phyloP scores from a whole-genome alignment of 2,329 filamentous ascomycete species.

The Zymoseptoria pseudotritici region DNA sequence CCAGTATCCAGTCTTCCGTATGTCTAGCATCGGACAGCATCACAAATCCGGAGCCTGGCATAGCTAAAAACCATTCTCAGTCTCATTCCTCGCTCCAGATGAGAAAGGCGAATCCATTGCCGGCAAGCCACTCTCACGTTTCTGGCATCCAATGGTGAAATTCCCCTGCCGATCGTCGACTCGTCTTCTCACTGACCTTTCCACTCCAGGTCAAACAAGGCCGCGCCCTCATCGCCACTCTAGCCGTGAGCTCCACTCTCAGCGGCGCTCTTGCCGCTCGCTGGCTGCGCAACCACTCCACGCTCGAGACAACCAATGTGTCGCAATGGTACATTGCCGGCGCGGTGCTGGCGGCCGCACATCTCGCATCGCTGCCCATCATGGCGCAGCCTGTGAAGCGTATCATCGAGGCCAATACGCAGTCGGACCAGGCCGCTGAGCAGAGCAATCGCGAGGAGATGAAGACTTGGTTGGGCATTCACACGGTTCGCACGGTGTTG shows the following conservation, averaged over 20 bases:
- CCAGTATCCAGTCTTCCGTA: slow-evolving; percentile 22
- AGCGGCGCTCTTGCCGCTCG: slow-evolving; percentile 17
- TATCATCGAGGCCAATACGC: slow-evolving; percentile 13
- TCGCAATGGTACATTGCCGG: slow-evolving; percentile 24
- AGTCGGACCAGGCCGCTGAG: slow-evolving; percentile 12
- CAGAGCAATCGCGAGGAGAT: slow-evolving; percentile 20
- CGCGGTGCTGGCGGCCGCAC: slow-evolving; percentile 19
- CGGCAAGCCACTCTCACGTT: slow-evolving; percentile 21
- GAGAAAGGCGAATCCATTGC: slow-evolving; percentile 10
- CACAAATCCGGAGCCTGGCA: neutral
- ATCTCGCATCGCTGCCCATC: slow-evolving; percentile 20
- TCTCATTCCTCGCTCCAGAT: slow-evolving; percentile 16
- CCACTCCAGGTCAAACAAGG: slow-evolving; percentile 15
- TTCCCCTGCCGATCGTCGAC: neutral
- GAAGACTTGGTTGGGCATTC: slow-evolving; percentile 22
- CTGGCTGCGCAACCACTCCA: slow-evolving; percentile 21
- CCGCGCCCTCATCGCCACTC: slow-evolving; percentile 13
- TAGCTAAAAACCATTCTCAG: neutral
- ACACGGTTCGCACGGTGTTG: slow-evolving; percentile 21
- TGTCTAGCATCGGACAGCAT: neutral
- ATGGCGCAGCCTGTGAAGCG: slow-evolving; percentile 17
- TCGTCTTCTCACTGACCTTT: neutral
- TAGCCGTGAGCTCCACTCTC: slow-evolving; percentile 15
- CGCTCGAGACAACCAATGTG: slow-evolving; percentile 21
- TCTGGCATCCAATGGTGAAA: slow-evolving; percentile 18